Evolutionary conservation across 2,329 filamentous ascomycete species (phyloP), one percentile per base, ranked within the genome.

Genomic region (Epichloe brachyelytri): DNA sequence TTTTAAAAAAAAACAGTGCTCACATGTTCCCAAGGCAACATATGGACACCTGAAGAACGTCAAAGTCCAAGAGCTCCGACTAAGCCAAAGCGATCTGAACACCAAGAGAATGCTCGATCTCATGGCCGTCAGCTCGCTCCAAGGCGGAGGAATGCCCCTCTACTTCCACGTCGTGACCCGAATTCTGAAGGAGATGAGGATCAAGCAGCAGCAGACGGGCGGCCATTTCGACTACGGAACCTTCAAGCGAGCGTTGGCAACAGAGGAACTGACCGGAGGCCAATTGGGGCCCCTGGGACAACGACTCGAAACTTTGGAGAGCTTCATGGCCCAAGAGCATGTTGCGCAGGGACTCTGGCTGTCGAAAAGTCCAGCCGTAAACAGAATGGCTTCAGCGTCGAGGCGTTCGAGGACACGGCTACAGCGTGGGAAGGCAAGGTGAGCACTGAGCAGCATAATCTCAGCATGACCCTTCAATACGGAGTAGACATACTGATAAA

Each of bases 51-150:
- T 78, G 1, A 60, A 63, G 0, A 70, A 73, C 3, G 65, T 82
- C 3, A 60, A 55, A 0, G 72, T 83, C 0, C 64, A 75, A 7
- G 68, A 71, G 2, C 67, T 84, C 4, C 68, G 71, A 0, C 65
- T 84, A 3, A 69, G 75, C 40, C 66, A 79, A 34, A 54, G 60
- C 0, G 65, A 81, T 36, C 69, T 85, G 2, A 80, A 78, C 54
- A 79, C 78, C 0, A 70, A 73, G 43, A 67, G 77, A 0, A 80
- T 84, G 73, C 63, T 79, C 11, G 74, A 78, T 8, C 65, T 83
- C 0, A 83, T 83, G 79, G 77, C 76, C 0, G 71, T 80, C 17
- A 64, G 59, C 41, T 60, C 59, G 1, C 46, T 56, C 7, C 56
- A 60, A 0, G 69, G 65, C 0, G 62, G 65, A 1, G 60, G 66